A percentile compares a stretch with the other conserved stretches of the same genome.
phyloP scores from a whole-genome alignment of 768 basidiomycete species.

The Auriscalpium vulgare region DNA sequence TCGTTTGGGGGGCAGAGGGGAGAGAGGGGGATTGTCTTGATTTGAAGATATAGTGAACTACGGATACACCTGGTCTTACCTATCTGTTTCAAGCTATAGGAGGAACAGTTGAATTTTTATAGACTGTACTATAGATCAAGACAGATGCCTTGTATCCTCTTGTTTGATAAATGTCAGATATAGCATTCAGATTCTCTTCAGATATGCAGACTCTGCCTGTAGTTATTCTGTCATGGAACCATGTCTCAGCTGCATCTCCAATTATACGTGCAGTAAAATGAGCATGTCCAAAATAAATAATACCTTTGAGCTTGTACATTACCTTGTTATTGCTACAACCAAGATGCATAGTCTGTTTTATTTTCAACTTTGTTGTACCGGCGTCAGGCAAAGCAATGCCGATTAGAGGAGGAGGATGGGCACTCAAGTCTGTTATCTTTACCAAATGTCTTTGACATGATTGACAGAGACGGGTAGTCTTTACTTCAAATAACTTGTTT shows the following conservation, averaged over 20 bases:
- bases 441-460: not conserved
- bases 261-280: constrained; percentile 20
- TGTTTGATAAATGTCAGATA: not conserved
- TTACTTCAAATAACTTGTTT: not conserved
- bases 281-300: constrained; percentile 16
- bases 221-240: constrained; percentile 20
- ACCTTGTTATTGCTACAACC: not conserved
- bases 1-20: too few relatives aligned
- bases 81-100: too few relatives aligned
- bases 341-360: not conserved
- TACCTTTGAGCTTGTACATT: constrained; percentile 8
- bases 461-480: not conserved
- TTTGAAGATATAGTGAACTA: too few relatives aligned
- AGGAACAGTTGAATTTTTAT: not conserved
- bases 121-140: not conserved
- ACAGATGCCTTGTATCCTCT: not conserved
- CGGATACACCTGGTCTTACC: too few relatives aligned
- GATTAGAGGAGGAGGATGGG: not conserved
- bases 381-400: not conserved
- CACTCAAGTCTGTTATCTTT: not conserved
- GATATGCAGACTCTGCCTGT: not conserved
- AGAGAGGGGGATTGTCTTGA: too few relatives aligned
- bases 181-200: not conserved
- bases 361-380: not conserved
- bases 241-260: constrained; percentile 11